Evolutionary conservation across 148 eudicot genomes (phyloP).

Genomic region (Rhododendron williamsianum): DNA sequence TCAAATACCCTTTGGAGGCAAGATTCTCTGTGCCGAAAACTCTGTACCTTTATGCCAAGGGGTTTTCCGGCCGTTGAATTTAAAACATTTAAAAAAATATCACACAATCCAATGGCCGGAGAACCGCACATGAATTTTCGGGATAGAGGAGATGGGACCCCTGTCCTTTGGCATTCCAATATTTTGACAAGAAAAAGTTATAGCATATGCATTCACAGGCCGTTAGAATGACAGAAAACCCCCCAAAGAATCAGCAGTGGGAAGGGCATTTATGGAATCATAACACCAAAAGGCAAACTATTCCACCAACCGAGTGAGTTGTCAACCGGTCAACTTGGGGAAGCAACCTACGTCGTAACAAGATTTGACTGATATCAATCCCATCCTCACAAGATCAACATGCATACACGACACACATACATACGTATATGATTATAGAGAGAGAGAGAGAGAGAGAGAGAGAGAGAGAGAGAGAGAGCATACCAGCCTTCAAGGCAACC

Average conservation of each 20-base stretch:
- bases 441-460: neutral
- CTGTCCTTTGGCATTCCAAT: neutral
- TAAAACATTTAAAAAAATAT: no score
- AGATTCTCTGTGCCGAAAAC: no score
- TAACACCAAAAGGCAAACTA: neutral
- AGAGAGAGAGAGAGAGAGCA: neutral
- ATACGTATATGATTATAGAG: neutral
- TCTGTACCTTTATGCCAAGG: no score
- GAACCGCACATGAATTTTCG: no score
- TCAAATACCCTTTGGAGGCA: no score
- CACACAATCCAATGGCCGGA: no score
- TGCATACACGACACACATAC: neutral
- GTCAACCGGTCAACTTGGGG: neutral
- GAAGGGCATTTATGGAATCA: neutral
- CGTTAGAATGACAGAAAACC: neutral
- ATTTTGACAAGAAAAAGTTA: neutral
- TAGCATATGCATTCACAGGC: neutral
- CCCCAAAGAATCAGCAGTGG: neutral
- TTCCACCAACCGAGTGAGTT: neutral
- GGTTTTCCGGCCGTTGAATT: no score
- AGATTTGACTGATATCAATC: slow-evolving; percentile 16
- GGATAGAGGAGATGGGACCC: no score
- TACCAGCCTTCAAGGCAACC: slow-evolving; percentile 72
- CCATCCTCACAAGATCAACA: neutral
- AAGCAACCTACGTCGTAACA: slow-evolving; percentile 3